Conservation (phyloP, 805 yeast species). For the Priceomyces castillae region DNA sequence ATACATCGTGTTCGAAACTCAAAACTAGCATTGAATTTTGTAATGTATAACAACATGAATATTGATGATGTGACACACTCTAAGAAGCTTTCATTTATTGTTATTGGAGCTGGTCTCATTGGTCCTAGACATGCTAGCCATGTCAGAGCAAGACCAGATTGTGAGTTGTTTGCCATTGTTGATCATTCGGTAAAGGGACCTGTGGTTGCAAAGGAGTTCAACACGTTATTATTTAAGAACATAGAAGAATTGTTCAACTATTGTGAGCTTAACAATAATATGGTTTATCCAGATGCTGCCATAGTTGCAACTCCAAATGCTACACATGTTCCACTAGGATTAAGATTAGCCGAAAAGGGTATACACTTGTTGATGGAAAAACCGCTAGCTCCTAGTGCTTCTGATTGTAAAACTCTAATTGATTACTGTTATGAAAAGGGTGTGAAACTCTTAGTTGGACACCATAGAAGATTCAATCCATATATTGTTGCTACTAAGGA, state of each 20-base stretch:
- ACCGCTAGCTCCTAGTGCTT: conserved; percentile 35
- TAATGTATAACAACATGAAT: conserved; percentile 1
- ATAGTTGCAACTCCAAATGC: conserved; percentile 43
- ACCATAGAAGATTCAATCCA: conserved; percentile 43
- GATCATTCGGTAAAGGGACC: conserved; percentile 35
- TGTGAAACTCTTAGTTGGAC: conserved; percentile 39
- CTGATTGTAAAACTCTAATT: conserved; percentile 33
- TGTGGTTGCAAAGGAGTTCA: conserved; percentile 25
- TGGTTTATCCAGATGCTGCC: conserved; percentile 38
- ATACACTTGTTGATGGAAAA: conserved; percentile 40
- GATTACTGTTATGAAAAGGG: conserved; percentile 21
- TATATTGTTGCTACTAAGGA: conserved; percentile 37
- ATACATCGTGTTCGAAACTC: too few relatives aligned
- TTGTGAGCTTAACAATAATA: conserved; percentile 17
- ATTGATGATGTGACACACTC: conserved; percentile 1
- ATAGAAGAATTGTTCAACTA: conserved; percentile 25
- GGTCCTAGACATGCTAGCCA: conserved; percentile 43
- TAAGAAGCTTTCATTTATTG: conserved; percentile 20
- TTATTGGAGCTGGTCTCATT: conserved; percentile 39
- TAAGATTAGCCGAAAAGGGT: conserved; percentile 32
- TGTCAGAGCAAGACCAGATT: conserved; percentile 20
- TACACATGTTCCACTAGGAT: conserved; percentile 34
- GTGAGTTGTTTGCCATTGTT: conserved; percentile 32
- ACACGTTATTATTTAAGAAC: conserved; percentile 21
- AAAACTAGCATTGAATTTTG: neutral